These are phyloP conservation scores for Agrocybe pediades DNA, from an alignment of 768 basidiomycete species.

Conservation along the genomic window DNA sequence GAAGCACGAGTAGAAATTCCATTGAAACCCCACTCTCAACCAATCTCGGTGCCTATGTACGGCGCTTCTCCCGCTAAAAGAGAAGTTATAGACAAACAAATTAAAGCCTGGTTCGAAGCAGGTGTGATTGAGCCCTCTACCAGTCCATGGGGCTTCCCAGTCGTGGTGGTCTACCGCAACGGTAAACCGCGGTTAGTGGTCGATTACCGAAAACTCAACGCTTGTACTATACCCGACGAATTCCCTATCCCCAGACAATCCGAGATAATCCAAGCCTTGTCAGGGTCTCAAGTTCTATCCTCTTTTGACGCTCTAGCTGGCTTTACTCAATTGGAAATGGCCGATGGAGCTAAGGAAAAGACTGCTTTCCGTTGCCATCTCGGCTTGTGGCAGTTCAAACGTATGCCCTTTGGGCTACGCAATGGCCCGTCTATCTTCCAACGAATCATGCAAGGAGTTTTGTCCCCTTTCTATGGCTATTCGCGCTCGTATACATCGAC, in stretches of 20 bases:
- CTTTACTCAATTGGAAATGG: slow-evolving; percentile 44
- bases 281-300: slow-evolving; percentile 31
- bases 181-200: slow-evolving; percentile 37
- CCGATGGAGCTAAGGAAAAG: too few relatives aligned
- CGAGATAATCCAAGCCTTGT: slow-evolving; percentile 28
- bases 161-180: slow-evolving; percentile 37
- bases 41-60: slow-evolving; percentile 28
- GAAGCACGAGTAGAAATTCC: slow-evolving; percentile 2
- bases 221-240: slow-evolving; percentile 19
- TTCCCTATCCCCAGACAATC: slow-evolving; percentile 26
- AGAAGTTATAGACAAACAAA: slow-evolving; percentile 22
- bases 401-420: slow-evolving; percentile 41
- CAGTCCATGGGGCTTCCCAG: slow-evolving; percentile 37
- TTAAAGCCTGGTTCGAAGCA: slow-evolving; percentile 31
- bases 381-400: too few relatives aligned
- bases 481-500: slow-evolving; percentile 42
- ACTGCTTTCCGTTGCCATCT: too few relatives aligned
- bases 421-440: slow-evolving; percentile 43
- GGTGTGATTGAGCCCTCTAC: slow-evolving; percentile 40
- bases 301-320: slow-evolving; percentile 30
- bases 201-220: slow-evolving; percentile 18
- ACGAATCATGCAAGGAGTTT: slow-evolving; percentile 38
- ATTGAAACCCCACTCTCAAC: slow-evolving; percentile 20
- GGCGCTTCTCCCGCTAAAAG: slow-evolving; percentile 25
- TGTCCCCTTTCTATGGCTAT: slow-evolving; percentile 38